Percentiles rank a stretch among this genome's conserved stretches.
phyloP scores from a whole-genome alignment of 306 rosid species.

The Aeschynomene evenia region DNA sequence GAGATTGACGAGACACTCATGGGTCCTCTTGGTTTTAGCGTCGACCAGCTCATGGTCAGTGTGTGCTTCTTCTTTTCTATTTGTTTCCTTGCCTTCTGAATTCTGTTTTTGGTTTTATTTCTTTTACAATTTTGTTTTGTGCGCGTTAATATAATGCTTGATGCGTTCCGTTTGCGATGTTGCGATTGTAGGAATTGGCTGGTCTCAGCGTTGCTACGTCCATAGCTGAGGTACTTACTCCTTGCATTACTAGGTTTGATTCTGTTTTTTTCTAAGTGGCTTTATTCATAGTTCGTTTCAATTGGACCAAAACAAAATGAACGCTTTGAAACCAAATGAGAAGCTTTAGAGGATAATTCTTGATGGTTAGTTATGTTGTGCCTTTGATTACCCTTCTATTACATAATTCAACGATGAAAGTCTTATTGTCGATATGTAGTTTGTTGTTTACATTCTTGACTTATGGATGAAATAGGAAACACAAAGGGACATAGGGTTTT shows the following conservation, averaged over 20 bases:
- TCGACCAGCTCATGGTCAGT: slow-evolving; percentile 87
- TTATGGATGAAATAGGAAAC: neutral
- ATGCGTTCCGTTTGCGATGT: neutral
- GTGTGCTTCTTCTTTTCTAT: neutral
- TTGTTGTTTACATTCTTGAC: neutral
- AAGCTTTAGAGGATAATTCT: neutral
- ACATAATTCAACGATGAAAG: neutral
- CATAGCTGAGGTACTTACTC: slow-evolving; percentile 77
- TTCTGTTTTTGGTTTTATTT: neutral
- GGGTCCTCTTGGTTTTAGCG: slow-evolving; percentile 93
- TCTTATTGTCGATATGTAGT: neutral
- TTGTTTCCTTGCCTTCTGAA: neutral
- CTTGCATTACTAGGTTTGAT: neutral
- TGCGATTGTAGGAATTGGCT: slow-evolving; percentile 75
- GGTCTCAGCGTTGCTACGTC: slow-evolving; percentile 92
- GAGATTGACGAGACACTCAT: slow-evolving; percentile 87
- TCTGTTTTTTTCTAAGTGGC: neutral
- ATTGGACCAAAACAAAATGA: neutral
- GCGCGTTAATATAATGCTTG: neutral
- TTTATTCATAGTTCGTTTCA: neutral
- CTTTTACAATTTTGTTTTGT: neutral
- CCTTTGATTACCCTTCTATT: neutral
- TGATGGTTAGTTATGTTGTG: neutral
- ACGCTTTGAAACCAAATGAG: neutral
- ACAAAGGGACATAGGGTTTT: neutral